Conservation (phyloP, 2,329 filamentous ascomycete species). For the Phialocephala sp. region DNA sequence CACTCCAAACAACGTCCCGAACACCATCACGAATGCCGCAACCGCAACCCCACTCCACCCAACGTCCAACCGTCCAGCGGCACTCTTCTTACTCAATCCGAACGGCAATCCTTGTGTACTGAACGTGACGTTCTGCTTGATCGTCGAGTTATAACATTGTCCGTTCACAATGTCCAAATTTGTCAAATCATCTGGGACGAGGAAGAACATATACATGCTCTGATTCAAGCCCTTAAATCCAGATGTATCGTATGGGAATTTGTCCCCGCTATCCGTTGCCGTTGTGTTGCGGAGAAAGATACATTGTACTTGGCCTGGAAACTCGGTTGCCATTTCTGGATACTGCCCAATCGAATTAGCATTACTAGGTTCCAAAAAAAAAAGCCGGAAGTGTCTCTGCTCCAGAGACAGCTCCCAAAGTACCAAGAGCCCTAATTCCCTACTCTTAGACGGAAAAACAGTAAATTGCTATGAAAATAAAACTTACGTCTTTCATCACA, state of each 20-base stretch:
- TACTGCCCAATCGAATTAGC: slow-evolving; percentile 62
- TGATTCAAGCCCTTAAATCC: slow-evolving; percentile 72
- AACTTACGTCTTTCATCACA: slow-evolving; percentile 46
- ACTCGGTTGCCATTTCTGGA: slow-evolving; percentile 65
- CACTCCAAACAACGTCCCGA: slow-evolving; percentile 23
- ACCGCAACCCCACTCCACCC: slow-evolving; percentile 21
- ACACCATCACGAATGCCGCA: slow-evolving; percentile 23
- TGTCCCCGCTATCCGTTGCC: slow-evolving; percentile 68
- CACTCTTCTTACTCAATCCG: slow-evolving; percentile 40
- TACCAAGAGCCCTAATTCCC: too few species aligned
- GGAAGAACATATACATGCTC: slow-evolving; percentile 80
- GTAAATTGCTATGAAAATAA: too few species aligned
- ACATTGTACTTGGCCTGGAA: slow-evolving; percentile 75
- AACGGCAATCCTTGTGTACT: slow-evolving; percentile 64
- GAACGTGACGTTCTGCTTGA: slow-evolving; percentile 76
- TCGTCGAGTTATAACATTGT: slow-evolving; percentile 67
- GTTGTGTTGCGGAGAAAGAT: slow-evolving; percentile 79
- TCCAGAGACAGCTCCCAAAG: too few species aligned
- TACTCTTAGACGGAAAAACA: too few species aligned
- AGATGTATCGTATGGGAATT: slow-evolving; percentile 77
- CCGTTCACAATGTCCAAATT: slow-evolving; percentile 71
- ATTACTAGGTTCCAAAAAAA: background rate
- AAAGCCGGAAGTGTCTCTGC: too few species aligned
- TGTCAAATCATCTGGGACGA: slow-evolving; percentile 69
- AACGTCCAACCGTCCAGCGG: slow-evolving; percentile 22